Evolutionary conservation across 495 filamentous ascomycete genomes (phyloP), one percentile per base, ranked within the genome.

Genomic region (Penicillium salamii): DNA sequence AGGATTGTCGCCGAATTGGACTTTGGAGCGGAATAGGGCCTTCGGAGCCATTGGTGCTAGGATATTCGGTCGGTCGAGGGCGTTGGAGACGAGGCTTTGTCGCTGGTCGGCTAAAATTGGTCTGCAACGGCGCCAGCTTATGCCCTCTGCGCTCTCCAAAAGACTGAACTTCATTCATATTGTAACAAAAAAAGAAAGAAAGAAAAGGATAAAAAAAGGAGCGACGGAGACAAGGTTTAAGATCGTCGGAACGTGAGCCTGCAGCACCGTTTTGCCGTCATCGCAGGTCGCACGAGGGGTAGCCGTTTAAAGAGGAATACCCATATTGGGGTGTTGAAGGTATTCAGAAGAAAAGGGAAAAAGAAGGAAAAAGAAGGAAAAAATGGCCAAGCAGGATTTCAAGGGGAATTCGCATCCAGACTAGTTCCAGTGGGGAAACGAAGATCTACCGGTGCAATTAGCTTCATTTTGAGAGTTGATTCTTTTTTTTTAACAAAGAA

Each of bases 121-220:
- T 74, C 47, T 71, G 63, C 24, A 74, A 47, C 5, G 70, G 70
- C 5, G 69, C 53, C 4, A 74, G 50, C 19, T 40, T 61, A 36
- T 66, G 70, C 7, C 70, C 70, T 63, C 70, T 61, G 28, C 69
- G 70, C 47, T 72, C 69, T 48, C 63, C 62, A 46, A 74, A 69
- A 12, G 66, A 55, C 32, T 42, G 53, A 20, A 54, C 54, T 17
- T 44, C 44, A 32, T 61, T 53, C 46, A 63, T 37, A 29, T 50
- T 48, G 42, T 47, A n/a, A 5, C 0, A 18, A 15, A 17, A 17
- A 15, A 14, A 34, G 28, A 26, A n/a, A 48, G 35, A 21, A 55
- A 63, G 58, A 63, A 52, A 50, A 58, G 52, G n/a, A n/a, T n/a
- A 48, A 40, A 21, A 55, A 63, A 61, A 63, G 54, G 53, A 58